Base-by-base conservation (phyloP, 2,329 filamentous ascomycete genomes). In the Chalara sp. region DNA sequence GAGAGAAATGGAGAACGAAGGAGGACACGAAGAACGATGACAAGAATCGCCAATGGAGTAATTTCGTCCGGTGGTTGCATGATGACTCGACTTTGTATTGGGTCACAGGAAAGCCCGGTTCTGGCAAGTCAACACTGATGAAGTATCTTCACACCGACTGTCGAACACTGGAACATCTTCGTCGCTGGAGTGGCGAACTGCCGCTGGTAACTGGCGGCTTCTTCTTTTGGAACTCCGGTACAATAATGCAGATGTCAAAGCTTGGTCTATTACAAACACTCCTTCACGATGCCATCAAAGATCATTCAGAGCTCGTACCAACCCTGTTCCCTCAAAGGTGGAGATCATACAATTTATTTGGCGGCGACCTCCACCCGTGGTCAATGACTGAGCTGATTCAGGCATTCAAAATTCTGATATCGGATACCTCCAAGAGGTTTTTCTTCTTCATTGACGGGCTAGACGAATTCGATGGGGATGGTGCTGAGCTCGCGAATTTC, bases 161-260 rank as follows among this genome's bases (percentile, higher is more conserved):
- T 4, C n/a, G 30, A 46, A 55, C 42, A 3, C 39, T 12, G 32
- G 29, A n/a, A 11, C 56, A 66, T 3, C 50, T 55, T 13, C 10
- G 13, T 39, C 35, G 10, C 13, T 46, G 67, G 68, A 54, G 63
- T 0, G 57, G 32, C 0, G 10, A 43, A 6, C 41, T 21, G 5
- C 40, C 40, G 5, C n/a, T 52, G 13, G 44, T 61, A 4, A 68
- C 63, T 0, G 70, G 70, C 0, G 67, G 64, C 0, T 75, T 70
- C 56, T 75, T 73, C 55, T 74, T 76, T 49, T 76, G 72, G 72
- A 72, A 64, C 5, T 66, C 65, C 29, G 69, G 69, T 5, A 67
- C 66, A 1, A 11, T 10, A 28, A 31, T 53, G 10, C 53, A 58
- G 42, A 56, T 46, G 31, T 51, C 51, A 4, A 29, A 55, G 37